Base-by-base conservation (phyloP, 1,284 basidiomycete species). In the Bjerkandera adusta region DNA sequence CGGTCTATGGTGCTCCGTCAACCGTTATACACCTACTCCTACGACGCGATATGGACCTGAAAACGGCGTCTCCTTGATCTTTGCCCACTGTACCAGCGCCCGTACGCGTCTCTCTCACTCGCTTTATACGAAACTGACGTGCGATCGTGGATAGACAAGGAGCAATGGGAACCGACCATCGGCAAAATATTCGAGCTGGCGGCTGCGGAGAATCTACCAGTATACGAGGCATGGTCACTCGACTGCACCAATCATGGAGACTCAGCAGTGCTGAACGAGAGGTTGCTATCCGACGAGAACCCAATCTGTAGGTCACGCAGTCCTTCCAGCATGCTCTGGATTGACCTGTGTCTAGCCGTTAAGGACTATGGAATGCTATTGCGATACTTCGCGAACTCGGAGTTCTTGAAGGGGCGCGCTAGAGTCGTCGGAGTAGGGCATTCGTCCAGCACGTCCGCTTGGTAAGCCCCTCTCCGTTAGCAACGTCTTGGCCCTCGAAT, bases 171-270 rank as follows among this genome's bases (percentile, higher is more conserved):
- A 39, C 65, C 69, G 1, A 57, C 67, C 5, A 65, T 80, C 5
- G 50, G 63, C n/a, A 56, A 55, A 8, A 53, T 79, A 4, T 72
- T 77, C 52, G 36, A 53, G 11, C 51, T 63, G 20, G 46, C 18
- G 58, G 67, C 43, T 42, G 54, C n/a, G 24, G 61, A 56, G 35
- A 55, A 47, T 33, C 39, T 27, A 46, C 46, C 2, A 6, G 65
- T 80, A 24, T 65, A 70, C 3, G 78, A 80, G 51, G 72, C 75
- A 27, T 79, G 77, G 75, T 62, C 72, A 1, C 68, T 79, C 32
- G 77, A 79, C 57, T 68, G 72, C 61, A 36, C 43, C 1, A 46
- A 40, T 25, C 43, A 52, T n/a, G 47, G 47, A 3, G 47, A 45
- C 6, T 41, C 50, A 3, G 42, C 50, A 3, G 3, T 38, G 12